Base-by-base conservation (phyloP, 331 rosid species). In the Spiraea crenata region DNA sequence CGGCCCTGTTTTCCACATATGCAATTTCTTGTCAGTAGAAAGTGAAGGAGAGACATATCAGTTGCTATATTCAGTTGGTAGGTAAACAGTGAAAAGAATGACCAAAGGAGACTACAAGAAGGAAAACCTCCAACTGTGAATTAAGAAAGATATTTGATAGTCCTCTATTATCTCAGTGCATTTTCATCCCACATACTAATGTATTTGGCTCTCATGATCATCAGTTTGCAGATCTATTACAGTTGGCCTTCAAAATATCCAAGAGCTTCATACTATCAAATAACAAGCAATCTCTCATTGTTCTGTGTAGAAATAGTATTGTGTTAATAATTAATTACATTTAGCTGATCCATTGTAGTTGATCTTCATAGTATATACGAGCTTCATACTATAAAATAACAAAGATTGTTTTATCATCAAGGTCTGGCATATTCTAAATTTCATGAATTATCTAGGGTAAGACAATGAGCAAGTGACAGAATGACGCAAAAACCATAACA, bases 1-100 rank as follows among this genome's bases (percentile, higher is more conserved):
- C 31, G 89, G 79, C 66, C 89, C 98, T 93, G 76, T 75, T 64
- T 51, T 69, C 61, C 34, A 69, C 57, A n/a, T 41, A 63, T 54
- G 37, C 59, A 64, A 57, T 57, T 31, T 61, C 45, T 35, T 66
- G 39, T 35, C 58, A 66, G 19, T 17, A 41, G 40, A 12, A 14
- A 42, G 67, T 42, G 25, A 65, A 44, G 70, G 67, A 25, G 31
- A 25, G 31, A 25, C 31, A 25, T 25, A 25, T 25, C 31, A 25
- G 31, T 25, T 25, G 34, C 40, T 25, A 57, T 7, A 39, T 31
- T 6, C 48, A 31, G 11, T 8, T 55, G 49, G 16, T 54, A 67
- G 66, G 62, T 41, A 59, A 73, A 82, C 41, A 70, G 51, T 19
- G 72, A 72, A 41, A 45, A 60, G 45, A 58, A 44, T 42, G 54